These are phyloP conservation scores for Neocucurbitaria cava DNA, from an alignment of 2,329 filamentous ascomycete species.

Conservation along the genomic window DNA sequence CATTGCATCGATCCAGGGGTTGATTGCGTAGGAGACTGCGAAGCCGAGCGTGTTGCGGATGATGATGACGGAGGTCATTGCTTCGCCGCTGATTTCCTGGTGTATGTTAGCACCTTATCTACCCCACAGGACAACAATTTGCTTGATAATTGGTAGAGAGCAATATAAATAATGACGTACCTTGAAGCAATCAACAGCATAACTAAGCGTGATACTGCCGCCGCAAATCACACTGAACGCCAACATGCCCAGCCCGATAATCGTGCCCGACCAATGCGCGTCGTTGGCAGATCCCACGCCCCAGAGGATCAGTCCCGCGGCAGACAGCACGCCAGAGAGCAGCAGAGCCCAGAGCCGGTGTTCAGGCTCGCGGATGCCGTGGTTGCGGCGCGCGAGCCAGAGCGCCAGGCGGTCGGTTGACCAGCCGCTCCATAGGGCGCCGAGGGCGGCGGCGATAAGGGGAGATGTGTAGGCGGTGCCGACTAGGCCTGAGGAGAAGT, in stretches of 20 bases:
- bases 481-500: background rate
- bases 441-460: background rate
- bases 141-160: no score
- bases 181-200: background rate
- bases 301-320: background rate
- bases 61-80: constrained; percentile 1
- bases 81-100: background rate
- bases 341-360: background rate
- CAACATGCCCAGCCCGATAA: background rate
- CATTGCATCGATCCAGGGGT: constrained; percentile 1
- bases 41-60: constrained; percentile 5
- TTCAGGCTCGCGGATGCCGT: background rate
- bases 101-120: background rate
- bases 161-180: background rate
- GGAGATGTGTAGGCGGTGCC: background rate
- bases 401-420: background rate
- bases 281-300: background rate
- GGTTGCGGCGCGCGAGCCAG: background rate
- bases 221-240: background rate
- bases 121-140: no score
- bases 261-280: background rate
- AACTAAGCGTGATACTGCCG: background rate
- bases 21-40: constrained; percentile 2
- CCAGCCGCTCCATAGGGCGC: background rate
- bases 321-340: background rate